Evolutionary conservation across 345 rosid genomes (phyloP).

Genomic region (Camelina neglecta): DNA sequence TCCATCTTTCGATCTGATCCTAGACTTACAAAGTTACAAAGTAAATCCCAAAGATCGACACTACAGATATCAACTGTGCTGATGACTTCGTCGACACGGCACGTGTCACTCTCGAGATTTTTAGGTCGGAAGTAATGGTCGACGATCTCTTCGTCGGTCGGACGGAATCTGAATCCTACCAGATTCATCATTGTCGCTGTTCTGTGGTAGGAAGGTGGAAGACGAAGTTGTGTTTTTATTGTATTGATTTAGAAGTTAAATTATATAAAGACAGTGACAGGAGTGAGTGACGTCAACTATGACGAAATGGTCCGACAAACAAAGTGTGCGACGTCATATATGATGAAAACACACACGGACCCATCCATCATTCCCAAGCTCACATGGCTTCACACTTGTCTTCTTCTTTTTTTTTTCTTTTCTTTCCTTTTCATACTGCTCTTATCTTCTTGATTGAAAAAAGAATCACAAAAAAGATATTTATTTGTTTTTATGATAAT

Average conservation of each 20-base stretch:
- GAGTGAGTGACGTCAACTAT: neutral
- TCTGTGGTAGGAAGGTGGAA: no score
- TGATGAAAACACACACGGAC: neutral
- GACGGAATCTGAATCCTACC: slow-evolving; percentile 53
- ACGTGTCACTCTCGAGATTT: slow-evolving; percentile 25
- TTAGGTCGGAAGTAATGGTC: slow-evolving; percentile 42
- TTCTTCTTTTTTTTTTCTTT: no score
- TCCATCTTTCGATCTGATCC: neutral
- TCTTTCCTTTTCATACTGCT: no score
- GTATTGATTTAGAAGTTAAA: no score
- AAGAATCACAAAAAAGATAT: no score
- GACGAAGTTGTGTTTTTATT: no score
- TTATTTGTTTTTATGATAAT: no score
- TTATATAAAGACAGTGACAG: neutral
- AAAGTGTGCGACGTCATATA: neutral
- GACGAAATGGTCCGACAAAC: neutral
- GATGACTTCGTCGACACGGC: slow-evolving; percentile 29
- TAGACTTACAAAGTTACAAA: slow-evolving; percentile 43
- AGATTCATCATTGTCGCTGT: neutral
- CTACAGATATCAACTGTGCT: slow-evolving; percentile 49
- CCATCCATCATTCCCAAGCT: neutral
- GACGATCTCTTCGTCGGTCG: slow-evolving; percentile 54
- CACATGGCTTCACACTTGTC: neutral
- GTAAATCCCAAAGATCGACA: slow-evolving; percentile 59
- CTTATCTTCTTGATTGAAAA: no score